Conservation (phyloP, 768 basidiomycete genomes). For the Mrakia blollopis region DNA sequence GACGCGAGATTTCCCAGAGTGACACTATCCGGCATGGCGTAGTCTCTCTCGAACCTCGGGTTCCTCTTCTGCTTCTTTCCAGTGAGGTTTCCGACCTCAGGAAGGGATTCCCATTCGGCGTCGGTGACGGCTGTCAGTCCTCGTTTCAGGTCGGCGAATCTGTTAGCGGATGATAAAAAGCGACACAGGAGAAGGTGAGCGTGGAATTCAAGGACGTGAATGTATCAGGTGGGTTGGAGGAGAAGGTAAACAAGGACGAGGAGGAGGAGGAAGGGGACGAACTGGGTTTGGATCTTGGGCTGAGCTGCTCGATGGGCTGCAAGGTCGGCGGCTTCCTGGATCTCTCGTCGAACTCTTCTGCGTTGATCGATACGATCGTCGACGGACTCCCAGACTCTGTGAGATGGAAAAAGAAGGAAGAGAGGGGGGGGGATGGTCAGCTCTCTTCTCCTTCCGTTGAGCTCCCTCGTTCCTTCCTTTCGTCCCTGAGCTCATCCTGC, state of each 20-base stretch:
- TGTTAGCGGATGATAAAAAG: neutral
- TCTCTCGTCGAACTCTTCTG: conserved; percentile 71
- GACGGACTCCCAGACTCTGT: conserved; percentile 76
- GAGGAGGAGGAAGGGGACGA: neutral
- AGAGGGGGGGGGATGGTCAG: neutral
- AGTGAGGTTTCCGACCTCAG: conserved; percentile 93
- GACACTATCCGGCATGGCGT: conserved; percentile 89
- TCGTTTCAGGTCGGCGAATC: conserved; percentile 86
- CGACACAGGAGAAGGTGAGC: neutral
- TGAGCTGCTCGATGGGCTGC: conserved; percentile 75
- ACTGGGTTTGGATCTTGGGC: conserved; percentile 88
- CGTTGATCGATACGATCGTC: conserved; percentile 86
- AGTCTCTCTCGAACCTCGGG: conserved; percentile 56
- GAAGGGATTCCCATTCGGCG: conserved; percentile 87
- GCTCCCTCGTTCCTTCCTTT: neutral
- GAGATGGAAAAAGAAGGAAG: neutral
- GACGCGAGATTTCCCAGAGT: conserved; percentile 76
- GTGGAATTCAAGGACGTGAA: neutral
- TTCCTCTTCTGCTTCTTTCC: conserved; percentile 70
- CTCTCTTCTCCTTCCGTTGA: neutral
- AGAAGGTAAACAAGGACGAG: neutral
- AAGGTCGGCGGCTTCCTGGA: conserved; percentile 65
- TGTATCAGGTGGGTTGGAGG: neutral
- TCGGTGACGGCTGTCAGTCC: conserved; percentile 81
- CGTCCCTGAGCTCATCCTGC: neutral